Percentiles rank a stretch among this genome's conserved stretches.
Evolutionary conservation across 805 yeast species (phyloP).

Genomic region (Suhomyces xylopsoci): DNA sequence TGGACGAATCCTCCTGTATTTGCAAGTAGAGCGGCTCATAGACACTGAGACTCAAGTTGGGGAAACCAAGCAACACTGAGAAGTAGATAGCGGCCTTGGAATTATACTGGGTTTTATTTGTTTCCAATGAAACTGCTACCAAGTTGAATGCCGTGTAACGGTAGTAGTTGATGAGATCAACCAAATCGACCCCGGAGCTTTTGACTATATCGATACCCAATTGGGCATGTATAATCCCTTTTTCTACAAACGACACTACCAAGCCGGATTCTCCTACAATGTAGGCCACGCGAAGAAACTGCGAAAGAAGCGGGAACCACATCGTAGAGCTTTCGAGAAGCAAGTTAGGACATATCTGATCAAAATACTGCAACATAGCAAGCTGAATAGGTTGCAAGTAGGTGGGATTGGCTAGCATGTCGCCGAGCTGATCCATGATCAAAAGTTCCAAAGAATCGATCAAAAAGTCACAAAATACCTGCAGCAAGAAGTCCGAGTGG

Average conservation of each 20-base stretch:
- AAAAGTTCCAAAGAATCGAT: constrained; percentile 12
- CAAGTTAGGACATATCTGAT: not conserved
- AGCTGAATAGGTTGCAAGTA: constrained; percentile 2
- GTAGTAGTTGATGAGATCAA: constrained; percentile 22
- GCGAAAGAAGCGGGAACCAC: constrained; percentile 14
- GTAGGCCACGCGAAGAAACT: constrained; percentile 16
- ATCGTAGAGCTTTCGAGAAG: constrained; percentile 7
- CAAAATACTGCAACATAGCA: constrained; percentile 2
- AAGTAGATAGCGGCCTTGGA: constrained; percentile 23
- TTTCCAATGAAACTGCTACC: constrained; percentile 15
- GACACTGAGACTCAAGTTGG: constrained; percentile 15
- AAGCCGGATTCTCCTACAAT: constrained; percentile 16
- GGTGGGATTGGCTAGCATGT: not conserved
- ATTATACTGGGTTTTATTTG: not conserved
- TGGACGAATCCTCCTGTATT: constrained; percentile 1
- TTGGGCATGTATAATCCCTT: constrained; percentile 17
- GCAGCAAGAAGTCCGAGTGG: not conserved
- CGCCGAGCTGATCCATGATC: constrained; percentile 4
- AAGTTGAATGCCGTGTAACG: constrained; percentile 28
- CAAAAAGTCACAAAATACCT: constrained; percentile 2
- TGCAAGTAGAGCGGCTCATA: constrained; percentile 7
- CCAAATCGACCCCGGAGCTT: constrained; percentile 11
- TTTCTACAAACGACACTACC: constrained; percentile 12
- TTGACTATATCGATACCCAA: constrained; percentile 18
- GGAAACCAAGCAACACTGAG: constrained; percentile 20